Evolutionary conservation across 352 stramenopile genomes (phyloP), one percentile per base, ranked within the genome.

Genomic region (Saprolegnia parasitica): DNA sequence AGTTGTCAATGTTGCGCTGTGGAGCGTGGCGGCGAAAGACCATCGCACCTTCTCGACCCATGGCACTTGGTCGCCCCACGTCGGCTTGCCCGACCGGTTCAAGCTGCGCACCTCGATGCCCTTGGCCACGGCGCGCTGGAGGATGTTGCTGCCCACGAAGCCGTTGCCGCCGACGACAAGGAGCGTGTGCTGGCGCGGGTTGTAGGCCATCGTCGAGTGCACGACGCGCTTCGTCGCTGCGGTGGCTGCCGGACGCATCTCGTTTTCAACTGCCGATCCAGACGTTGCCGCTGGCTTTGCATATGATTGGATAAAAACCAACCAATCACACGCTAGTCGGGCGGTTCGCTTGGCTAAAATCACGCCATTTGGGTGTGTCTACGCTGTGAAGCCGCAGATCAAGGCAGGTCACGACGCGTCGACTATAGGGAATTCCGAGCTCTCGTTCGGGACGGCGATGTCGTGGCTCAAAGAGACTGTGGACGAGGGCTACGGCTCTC

Each of bases 111-210:
- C 88, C 11, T 85, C 77, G 60, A 96, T 93, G 58, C 81, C 84
- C 46, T 95, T 96, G 74, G 95, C 80, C 37, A 96, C 81, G 15
- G 88, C 88, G 21, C 85, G 86, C 71, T 96, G 84, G 21, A 95
- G 76, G 61, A 96, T 88, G 77, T 97, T 97, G 76, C 88, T 92
- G 65, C 90, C 90, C 39, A 96, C 88, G 75, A 95, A 97, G 67
- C 88, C 88, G 55, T 88, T 95, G 61, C 90, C 90, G 42, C 88
- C 88, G n/a, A 96, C 76, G 56, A 97, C 80, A 24, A 96, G 82
- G 61, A 97, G 73, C 11, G 67, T 68, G 72, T 93, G 86, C 78
- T 92, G 85, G 67, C 78, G 81, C 71, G 81, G 83, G 45, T 74
- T 66, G 64, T 77, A 76, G n/a, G 54, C 54, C 54, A 61, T 35